Evolutionary conservation across 78 protist genomes (phyloP).

Genomic region (Bigelowiella natans): DNA sequence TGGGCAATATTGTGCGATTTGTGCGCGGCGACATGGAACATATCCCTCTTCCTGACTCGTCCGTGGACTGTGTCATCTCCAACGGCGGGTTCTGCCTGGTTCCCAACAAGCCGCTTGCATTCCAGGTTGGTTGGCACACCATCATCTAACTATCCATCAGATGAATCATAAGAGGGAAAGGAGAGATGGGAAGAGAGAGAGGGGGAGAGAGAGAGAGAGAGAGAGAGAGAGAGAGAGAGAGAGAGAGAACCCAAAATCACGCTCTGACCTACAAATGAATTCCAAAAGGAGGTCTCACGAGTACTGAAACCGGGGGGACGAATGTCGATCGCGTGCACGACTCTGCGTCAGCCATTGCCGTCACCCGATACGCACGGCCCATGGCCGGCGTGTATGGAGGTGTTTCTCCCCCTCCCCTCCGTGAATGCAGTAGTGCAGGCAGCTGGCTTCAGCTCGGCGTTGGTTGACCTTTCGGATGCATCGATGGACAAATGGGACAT

Average conservation of each 20-base stretch:
- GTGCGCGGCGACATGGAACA: conserved; percentile 5
- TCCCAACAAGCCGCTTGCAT: conserved; percentile 6
- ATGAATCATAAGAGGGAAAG: no score
- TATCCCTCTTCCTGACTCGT: neutral
- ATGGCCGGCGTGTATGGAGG: neutral
- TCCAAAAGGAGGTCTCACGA: conserved; percentile 4
- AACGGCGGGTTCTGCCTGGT: conserved; percentile 31
- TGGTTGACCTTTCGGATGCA: neutral
- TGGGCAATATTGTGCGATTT: conserved; percentile 10
- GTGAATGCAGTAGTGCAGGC: neutral
- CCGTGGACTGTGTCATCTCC: conserved; percentile 23
- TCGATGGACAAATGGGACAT: neutral
- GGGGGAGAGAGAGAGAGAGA: no score
- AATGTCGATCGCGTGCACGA: neutral
- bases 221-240: no score
- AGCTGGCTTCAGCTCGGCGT: neutral
- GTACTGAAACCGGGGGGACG: conserved; percentile 29
- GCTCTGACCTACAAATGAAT: neutral
- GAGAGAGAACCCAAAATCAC: no score
- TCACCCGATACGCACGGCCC: neutral
- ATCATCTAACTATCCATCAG: neutral
- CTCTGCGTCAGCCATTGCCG: neutral
- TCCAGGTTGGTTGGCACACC: neutral
- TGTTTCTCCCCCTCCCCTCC: neutral
- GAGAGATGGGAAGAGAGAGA: no score